Percentiles rank a stretch among this genome's conserved stretches.
Evolutionary conservation across 768 basidiomycete species (phyloP).

Genomic region (Thelephora aurantiotincta): DNA sequence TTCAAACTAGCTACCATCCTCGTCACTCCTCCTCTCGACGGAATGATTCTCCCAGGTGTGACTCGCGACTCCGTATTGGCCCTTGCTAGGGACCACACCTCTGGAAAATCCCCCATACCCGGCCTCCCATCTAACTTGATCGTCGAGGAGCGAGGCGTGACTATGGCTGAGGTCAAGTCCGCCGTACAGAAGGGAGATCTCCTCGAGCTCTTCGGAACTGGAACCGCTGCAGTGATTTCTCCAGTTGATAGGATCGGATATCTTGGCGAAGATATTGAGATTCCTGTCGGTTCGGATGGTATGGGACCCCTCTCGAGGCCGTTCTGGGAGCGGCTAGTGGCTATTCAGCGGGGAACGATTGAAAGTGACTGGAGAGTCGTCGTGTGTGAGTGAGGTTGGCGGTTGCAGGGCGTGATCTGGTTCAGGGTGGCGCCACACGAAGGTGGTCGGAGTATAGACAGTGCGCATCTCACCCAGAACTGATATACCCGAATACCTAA

Average conservation of each 20-base stretch:
- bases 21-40: slow-evolving; percentile 51
- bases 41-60: slow-evolving; percentile 56
- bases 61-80: slow-evolving; percentile 42
- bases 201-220: slow-evolving; percentile 36
- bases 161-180: slow-evolving; percentile 60
- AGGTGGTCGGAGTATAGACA: too few relatives aligned
- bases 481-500: too few relatives aligned
- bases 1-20: slow-evolving; percentile 31
- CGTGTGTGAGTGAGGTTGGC: slow-evolving; percentile 12
- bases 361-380: slow-evolving; percentile 70
- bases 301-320: slow-evolving; percentile 55
- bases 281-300: slow-evolving; percentile 52
- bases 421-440: too few relatives aligned
- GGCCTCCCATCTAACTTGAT: slow-evolving; percentile 38
- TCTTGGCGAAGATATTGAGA: slow-evolving; percentile 34
- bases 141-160: slow-evolving; percentile 57
- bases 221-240: slow-evolving; percentile 39
- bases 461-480: too few relatives aligned
- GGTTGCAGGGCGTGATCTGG: background rate
- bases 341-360: slow-evolving; percentile 65
- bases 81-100: slow-evolving; percentile 42
- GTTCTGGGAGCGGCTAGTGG: slow-evolving; percentile 34
- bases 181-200: slow-evolving; percentile 27
- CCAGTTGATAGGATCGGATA: slow-evolving; percentile 45
- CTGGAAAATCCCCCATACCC: slow-evolving; percentile 27